Evolutionary conservation across 345 rosid genomes (phyloP), one percentile per base, ranked within the genome.

Genomic region (Arabis alpina): DNA sequence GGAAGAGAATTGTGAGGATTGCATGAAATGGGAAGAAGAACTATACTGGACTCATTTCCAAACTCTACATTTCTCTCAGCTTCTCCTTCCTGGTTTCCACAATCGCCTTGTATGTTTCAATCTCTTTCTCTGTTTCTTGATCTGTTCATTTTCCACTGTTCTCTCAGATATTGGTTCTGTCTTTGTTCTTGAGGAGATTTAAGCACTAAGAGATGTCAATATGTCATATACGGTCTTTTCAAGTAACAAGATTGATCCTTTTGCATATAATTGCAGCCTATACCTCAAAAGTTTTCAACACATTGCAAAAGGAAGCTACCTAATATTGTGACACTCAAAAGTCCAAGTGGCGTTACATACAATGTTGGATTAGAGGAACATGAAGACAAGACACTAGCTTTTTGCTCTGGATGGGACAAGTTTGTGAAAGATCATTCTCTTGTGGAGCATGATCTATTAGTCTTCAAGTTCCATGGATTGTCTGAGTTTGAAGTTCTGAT

Each of bases 41-140:
- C 70, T 89, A 4, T 89, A 86, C 60, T 92, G 96, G 96, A 83
- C 67, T 64, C 88, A 80, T 68, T 91, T 91, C 74, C 84, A 82
- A 73, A 80, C 66, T 16, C 49, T 79, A 12, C 86, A 79, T 75
- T 91, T 89, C 81, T 66, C 77, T 78, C 96, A 76, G 72, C 75
- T 74, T 30, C 89, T 92, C 59, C 82, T 51, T 49, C 70, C 84
- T 49, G 89, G 83, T 45, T 92, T 83, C 66, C 64, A 77, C 56
- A 85, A 62, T 28, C 81, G 66, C 13, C 85, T 91, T 9, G 96
- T 87, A 76, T 60, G 87, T 11, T 6, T 7, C 51, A 28, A 44
- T 44, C 41, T 44, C 41, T 44, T 47, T 62, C 65, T 42, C 40
- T 36, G 40, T 36, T 36, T 36, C 40, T 36, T 36, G 10, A 36